Percentiles rank a stretch among this genome's conserved stretches.
These are phyloP conservation scores for Russula vinacea DNA, from an alignment of 768 basidiomycete species.

Conservation along the genomic window DNA sequence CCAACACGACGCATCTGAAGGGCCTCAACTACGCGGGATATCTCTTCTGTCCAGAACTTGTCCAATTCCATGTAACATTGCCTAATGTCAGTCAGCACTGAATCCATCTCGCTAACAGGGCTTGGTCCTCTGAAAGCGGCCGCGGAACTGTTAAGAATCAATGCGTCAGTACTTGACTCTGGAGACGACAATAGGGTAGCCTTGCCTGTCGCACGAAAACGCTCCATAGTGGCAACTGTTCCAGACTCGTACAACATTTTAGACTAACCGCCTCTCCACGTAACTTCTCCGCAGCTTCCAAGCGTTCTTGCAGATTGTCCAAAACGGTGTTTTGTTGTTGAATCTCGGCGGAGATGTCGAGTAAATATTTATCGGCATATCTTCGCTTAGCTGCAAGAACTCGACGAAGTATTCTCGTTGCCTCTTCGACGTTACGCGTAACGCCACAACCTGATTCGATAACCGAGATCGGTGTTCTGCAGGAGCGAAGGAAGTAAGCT, in stretches of 20 bases:
- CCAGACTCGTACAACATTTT: not conserved
- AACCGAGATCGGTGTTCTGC: not conserved
- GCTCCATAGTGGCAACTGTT: not conserved
- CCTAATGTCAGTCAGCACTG: not conserved
- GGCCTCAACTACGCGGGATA: not conserved
- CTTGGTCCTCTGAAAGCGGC: conserved; percentile 1
- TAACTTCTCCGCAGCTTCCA: not conserved
- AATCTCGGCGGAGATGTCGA: conserved; percentile 1
- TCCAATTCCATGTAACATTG: not conserved
- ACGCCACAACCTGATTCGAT: not conserved
- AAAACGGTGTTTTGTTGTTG: not conserved
- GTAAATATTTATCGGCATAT: not conserved
- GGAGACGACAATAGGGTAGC: not conserved
- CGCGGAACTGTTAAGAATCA: not conserved
- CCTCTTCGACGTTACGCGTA: not conserved
- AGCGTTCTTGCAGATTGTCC: not conserved
- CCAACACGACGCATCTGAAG: not conserved
- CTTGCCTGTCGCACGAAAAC: not conserved
- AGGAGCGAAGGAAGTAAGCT: not conserved
- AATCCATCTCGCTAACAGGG: not conserved
- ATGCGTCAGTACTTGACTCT: not conserved
- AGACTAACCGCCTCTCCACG: not conserved
- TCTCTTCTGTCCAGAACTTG: conserved; percentile 4
- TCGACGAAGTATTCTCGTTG: not conserved
- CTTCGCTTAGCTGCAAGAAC: not conserved